phyloP scores from a whole-genome alignment of 176 grass and related monocot species.

The Triticum monococcum region DNA sequence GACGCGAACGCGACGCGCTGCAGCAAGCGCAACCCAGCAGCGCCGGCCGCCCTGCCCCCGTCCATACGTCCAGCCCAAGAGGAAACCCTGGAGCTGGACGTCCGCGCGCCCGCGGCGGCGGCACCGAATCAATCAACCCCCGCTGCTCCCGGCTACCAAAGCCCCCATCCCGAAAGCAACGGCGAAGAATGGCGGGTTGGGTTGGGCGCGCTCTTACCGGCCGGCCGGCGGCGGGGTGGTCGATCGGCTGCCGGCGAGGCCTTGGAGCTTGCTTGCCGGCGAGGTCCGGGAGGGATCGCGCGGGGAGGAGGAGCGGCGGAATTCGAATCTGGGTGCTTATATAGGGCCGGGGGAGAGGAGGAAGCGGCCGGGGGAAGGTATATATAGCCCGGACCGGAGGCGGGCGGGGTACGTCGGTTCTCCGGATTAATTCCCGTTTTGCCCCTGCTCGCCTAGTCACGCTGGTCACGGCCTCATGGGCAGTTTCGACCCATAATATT shows the following conservation, averaged over 20 bases:
- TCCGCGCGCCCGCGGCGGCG: no score
- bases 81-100: no score
- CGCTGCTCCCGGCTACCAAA: no score
- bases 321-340: neutral
- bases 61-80: no score
- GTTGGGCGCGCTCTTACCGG: no score
- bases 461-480: neutral
- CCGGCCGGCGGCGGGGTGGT: neutral
- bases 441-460: neutral
- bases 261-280: neutral
- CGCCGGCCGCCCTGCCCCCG: no score
- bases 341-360: neutral
- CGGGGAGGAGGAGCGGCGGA: neutral
- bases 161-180: no score
- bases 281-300: neutral
- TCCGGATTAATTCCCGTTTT: neutral
- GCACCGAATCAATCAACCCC: no score
- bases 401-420: neutral
- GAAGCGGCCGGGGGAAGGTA: neutral
- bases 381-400: neutral
- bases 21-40: no score
- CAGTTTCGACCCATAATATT: neutral
- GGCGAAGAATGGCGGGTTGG: no score
- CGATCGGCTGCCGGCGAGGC: neutral
- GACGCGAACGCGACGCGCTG: no score